Base-by-base conservation (phyloP, 108 stramenopile species). In the Nitzschia palea region DNA sequence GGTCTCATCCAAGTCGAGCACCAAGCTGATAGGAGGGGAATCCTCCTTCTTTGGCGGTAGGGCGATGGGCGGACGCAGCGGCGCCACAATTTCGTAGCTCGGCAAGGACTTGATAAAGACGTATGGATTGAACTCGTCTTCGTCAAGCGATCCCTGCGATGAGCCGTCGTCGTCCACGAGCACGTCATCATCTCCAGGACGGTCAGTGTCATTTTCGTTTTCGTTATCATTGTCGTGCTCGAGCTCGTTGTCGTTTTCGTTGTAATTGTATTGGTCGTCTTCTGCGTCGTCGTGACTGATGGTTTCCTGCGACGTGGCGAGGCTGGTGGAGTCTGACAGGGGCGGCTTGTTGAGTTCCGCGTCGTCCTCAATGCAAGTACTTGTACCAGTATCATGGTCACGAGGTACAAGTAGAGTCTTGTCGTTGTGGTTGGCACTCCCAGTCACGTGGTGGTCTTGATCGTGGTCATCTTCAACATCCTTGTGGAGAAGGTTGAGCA, bases 1-100 rank as follows among this genome's bases (percentile, higher is more conserved):
- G 9, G 98, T 99, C 73, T 99, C 98, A 66, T 99, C 98, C 30
- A 99, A 77, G 77, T 99, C 98, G 29, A 99, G 77, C 18, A 98
- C 94, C 14, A 99, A 84, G 35, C 81, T 76, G 18, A 89, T 82
- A 20, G 84, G 81, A 10, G 77, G 71, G 12, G 74, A 70, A 29
- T 59, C 44, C 10, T 33, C 43, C 48, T 71, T 61, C 60, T 80
- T 86, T 1, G 87, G 78, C 9, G 91, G 88, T 0, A 93, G 73
- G 33, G 71, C 40, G 10, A 80, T 59, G 23, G 70, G 67, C 12
- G 89, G 81, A 20, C 83, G 67, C 28, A 81, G 67, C 10, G 80
- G 74, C 20, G 63, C 61, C 4, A 87, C 80, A 3, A 53, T 17
- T 2, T 69, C 59, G 67, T 96, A 95, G 44, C 82, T 74, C 2